These are phyloP conservation scores for Phialophora chinensis DNA, from an alignment of 2,329 filamentous ascomycete genomes.

Conservation along the genomic window DNA sequence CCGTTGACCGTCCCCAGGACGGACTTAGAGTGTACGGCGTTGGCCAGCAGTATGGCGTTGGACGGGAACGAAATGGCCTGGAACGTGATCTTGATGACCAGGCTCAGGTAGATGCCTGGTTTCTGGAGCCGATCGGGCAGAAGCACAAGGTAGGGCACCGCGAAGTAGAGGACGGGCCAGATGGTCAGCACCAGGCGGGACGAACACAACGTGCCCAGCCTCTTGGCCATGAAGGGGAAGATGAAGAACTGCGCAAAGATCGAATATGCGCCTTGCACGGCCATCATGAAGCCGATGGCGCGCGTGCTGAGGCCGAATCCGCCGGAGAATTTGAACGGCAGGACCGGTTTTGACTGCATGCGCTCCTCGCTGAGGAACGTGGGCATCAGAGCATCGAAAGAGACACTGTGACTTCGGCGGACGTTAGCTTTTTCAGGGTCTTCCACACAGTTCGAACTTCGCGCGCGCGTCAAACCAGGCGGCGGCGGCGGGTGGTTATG, in stretches of 20 bases:
- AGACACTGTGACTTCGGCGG: slow-evolving; percentile 82
- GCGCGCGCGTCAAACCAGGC: slow-evolving; percentile 35
- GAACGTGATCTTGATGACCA: slow-evolving; percentile 92
- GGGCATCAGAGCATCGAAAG: slow-evolving; percentile 90
- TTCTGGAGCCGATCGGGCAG: slow-evolving; percentile 75
- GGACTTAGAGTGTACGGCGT: slow-evolving; percentile 81
- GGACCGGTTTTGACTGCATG: slow-evolving; percentile 50
- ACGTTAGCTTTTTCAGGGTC: slow-evolving; percentile 37
- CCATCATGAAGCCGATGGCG: slow-evolving; percentile 84
- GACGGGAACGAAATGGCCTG: slow-evolving; percentile 90
- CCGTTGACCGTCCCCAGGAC: slow-evolving; percentile 93
- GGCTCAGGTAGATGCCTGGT: slow-evolving; percentile 74
- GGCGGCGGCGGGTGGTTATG: background rate
- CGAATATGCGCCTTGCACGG: slow-evolving; percentile 86
- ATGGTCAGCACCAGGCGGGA: slow-evolving; percentile 81
- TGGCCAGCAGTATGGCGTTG: slow-evolving; percentile 85
- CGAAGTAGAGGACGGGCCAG: slow-evolving; percentile 87
- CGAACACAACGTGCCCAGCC: slow-evolving; percentile 77
- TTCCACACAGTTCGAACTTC: no score
- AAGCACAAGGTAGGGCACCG: slow-evolving; percentile 86
- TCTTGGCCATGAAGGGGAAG: slow-evolving; percentile 77
- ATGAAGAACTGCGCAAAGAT: slow-evolving; percentile 84
- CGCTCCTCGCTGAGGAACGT: slow-evolving; percentile 78
- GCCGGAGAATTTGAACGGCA: slow-evolving; percentile 88
- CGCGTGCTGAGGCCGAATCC: slow-evolving; percentile 85